These are phyloP conservation scores for Multifurca ochricompacta DNA, from an alignment of 768 basidiomycete species.

Conservation along the genomic window DNA sequence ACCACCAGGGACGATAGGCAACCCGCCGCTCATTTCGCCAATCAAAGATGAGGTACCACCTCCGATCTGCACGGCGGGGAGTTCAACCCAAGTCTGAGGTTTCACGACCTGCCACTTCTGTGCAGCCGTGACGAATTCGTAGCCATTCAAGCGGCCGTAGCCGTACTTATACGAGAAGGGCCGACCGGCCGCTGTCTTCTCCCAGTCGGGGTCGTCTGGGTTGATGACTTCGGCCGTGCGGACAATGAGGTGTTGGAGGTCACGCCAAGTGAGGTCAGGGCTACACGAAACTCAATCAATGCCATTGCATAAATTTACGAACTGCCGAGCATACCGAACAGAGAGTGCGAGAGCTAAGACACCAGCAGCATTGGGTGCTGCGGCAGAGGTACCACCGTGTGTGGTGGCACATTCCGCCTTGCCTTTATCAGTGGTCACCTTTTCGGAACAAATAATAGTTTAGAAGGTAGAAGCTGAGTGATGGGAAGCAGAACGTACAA, in stretches of 20 bases:
- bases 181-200: constrained; percentile 62
- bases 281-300: constrained; percentile 32
- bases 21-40: constrained; percentile 53
- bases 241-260: constrained; percentile 86
- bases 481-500: constrained; percentile 49
- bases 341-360: constrained; percentile 87
- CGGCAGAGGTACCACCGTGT: constrained; percentile 97
- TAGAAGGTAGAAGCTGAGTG: constrained; percentile 2
- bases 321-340: constrained; percentile 51
- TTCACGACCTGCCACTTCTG: constrained; percentile 82
- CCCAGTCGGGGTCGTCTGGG: constrained; percentile 91
- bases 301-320: background rate
- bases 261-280: constrained; percentile 94
- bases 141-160: constrained; percentile 83
- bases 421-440: constrained; percentile 95
- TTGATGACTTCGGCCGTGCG: constrained; percentile 72
- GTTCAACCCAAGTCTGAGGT: constrained; percentile 86
- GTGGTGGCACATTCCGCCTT: constrained; percentile 68
- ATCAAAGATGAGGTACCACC: constrained; percentile 49
- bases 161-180: constrained; percentile 90
- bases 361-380: constrained; percentile 93
- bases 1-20: constrained; percentile 58
- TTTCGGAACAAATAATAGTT: constrained; percentile 21
- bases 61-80: constrained; percentile 60
- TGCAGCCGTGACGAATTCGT: constrained; percentile 72